Evolutionary conservation across 805 yeast species (phyloP).

Genomic region (Osmozyma mogii): DNA sequence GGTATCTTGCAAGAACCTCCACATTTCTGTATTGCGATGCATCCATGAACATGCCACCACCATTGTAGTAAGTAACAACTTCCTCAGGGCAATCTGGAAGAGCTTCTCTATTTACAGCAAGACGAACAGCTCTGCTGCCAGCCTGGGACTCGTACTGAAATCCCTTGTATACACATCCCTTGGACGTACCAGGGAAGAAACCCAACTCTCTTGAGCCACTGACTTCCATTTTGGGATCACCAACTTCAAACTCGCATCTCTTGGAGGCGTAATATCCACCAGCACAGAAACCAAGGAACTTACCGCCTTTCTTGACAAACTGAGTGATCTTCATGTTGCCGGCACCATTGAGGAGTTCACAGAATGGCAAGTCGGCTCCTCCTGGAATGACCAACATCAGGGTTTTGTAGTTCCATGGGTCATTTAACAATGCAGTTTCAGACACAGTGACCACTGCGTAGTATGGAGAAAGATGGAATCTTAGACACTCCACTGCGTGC

Average conservation of each 20-base stretch:
- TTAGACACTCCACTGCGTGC: slow-evolving; percentile 70
- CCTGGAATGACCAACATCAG: slow-evolving; percentile 85
- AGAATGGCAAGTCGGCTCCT: slow-evolving; percentile 91
- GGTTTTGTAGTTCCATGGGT: slow-evolving; percentile 80
- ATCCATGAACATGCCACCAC: slow-evolving; percentile 82
- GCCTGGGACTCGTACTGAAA: slow-evolving; percentile 68
- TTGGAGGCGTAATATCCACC: slow-evolving; percentile 84
- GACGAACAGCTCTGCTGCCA: slow-evolving; percentile 59
- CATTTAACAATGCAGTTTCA: slow-evolving; percentile 53
- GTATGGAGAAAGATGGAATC: slow-evolving; percentile 71
- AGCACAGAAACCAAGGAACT: slow-evolving; percentile 83
- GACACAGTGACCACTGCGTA: slow-evolving; percentile 78
- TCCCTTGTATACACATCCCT: slow-evolving; percentile 79
- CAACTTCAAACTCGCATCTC: slow-evolving; percentile 77
- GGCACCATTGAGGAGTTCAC: slow-evolving; percentile 60
- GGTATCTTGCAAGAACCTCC: slow-evolving; percentile 66
- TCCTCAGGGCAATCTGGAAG: slow-evolving; percentile 18
- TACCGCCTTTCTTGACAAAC: slow-evolving; percentile 74
- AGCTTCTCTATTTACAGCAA: slow-evolving; percentile 31
- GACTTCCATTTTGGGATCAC: slow-evolving; percentile 64
- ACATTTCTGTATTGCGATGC: slow-evolving; percentile 55
- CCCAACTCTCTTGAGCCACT: slow-evolving; percentile 76
- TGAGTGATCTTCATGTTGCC: slow-evolving; percentile 55
- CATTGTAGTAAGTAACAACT: slow-evolving; percentile 60
- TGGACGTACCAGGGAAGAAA: slow-evolving; percentile 74